phyloP scores from a whole-genome alignment of 768 basidiomycete species.

The Russula earlei region DNA sequence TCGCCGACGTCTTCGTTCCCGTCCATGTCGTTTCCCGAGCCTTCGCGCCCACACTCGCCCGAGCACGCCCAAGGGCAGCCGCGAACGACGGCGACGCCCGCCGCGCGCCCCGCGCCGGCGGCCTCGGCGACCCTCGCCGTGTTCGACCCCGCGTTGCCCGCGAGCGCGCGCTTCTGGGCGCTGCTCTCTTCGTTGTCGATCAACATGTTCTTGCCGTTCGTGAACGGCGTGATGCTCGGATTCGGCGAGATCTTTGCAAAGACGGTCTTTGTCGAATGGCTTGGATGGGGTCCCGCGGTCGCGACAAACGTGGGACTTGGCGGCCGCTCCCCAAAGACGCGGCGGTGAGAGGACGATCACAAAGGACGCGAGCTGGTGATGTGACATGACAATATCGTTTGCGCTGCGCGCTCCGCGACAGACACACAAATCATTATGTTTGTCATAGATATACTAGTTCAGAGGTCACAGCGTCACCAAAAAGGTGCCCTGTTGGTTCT shows the following conservation, averaged over 20 bases:
- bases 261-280: conserved; percentile 51
- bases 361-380: neutral
- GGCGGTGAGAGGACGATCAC: neutral
- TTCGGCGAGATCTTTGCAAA: conserved; percentile 91
- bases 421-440: conserved; percentile 4
- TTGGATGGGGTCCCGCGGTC: conserved; percentile 33
- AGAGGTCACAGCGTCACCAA: neutral
- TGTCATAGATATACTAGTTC: conserved; percentile 11
- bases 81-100: conserved; percentile 10
- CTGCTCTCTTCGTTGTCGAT: conserved; percentile 69
- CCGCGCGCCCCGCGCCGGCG: conserved; percentile 6
- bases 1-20: conserved; percentile 51
- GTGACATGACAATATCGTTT: neutral
- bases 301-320: conserved; percentile 21
- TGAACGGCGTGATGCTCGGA: conserved; percentile 95
- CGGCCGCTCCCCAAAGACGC: neutral
- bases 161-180: conserved; percentile 58
- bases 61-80: conserved; percentile 21
- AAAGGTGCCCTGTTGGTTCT: neutral
- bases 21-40: conserved; percentile 69
- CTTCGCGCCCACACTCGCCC: conserved; percentile 40
- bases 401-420: neutral
- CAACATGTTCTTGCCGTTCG: conserved; percentile 78
- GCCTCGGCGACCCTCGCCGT: conserved; percentile 51
- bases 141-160: conserved; percentile 58